Evolutionary conservation across 2,329 filamentous ascomycete species (phyloP), one percentile per base, ranked within the genome.

Genomic region (Fusarium buharicum): DNA sequence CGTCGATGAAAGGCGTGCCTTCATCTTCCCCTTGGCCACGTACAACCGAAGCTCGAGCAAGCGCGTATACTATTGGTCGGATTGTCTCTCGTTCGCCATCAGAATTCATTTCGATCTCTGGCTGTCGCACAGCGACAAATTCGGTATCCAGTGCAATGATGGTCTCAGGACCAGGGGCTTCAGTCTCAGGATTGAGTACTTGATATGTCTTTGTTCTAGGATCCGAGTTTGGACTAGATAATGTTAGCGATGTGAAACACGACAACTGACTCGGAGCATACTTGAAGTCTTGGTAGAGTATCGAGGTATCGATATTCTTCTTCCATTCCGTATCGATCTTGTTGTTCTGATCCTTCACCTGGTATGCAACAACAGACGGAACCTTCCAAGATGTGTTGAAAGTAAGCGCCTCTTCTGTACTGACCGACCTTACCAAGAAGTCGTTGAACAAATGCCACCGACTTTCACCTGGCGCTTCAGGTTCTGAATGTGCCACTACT

Each of bases 381-480:
- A 92, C 83, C 78, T 98, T 99, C 95, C 95, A 99, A 16, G 88
- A 84, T 4, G 92, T 87, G 60, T 94, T 93, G 75, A 98, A 99
- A 20, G 90, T 88, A 16, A 98, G 81, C 1, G 94, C 96, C 73
- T 99, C 94, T 59, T 93, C 89, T 24, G 86, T 84, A 28, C 89
- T 86, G 14, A 97, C 86, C 10, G 90, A 88, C 12, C 91, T 87
- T 18, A 99, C 96, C 31, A 97, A 78, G 71, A 99, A 99, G 76
- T 99, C 95, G 69, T 99, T 99, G 79, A 99, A 97, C 1, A 99
- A 78, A 76, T 98, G 92, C 96, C 96, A 99, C 68, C 90, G 89
- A 70, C 86, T 89, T 62, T 87, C 83, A 4, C 79, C 80, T 1
- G 86, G 82, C 1, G 84, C 74, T 37, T 84, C 81, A 0, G 82